These are phyloP conservation scores for Aurifilum marmelostoma DNA, from an alignment of 2,329 filamentous ascomycete genomes.

Conservation along the genomic window DNA sequence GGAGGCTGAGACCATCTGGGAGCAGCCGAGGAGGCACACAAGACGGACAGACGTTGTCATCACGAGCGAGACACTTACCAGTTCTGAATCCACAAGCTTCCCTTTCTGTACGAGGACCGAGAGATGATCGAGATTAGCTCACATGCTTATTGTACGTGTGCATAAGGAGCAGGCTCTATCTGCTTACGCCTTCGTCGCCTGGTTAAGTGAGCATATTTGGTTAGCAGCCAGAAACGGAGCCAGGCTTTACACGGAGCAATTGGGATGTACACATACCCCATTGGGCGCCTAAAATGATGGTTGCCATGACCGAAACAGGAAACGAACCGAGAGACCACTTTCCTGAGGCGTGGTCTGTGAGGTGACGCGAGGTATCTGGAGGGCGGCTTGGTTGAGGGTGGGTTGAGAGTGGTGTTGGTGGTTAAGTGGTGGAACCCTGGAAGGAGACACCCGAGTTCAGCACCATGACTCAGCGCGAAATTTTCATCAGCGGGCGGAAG, in stretches of 20 bases:
- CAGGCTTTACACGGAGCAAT: no score
- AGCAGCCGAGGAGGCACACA: no score
- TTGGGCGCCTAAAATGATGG: not conserved
- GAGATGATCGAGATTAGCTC: not conserved
- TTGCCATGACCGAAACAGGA: not conserved
- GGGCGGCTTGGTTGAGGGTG: not conserved
- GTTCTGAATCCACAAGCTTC: not conserved
- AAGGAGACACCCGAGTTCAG: no score
- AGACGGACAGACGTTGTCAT: no score
- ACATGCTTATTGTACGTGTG: not conserved
- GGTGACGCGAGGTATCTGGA: not conserved
- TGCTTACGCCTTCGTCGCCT: not conserved
- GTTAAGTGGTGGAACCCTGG: not conserved
- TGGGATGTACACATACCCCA: not conserved
- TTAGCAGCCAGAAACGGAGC: not conserved
- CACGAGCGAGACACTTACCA: not conserved
- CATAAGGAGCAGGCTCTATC: not conserved
- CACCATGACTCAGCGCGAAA: not conserved
- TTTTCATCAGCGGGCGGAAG: not conserved
- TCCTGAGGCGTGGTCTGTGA: no score
- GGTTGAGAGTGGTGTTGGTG: not conserved
- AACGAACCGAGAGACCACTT: not conserved
- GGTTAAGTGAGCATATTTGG: not conserved
- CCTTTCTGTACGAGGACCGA: not conserved
- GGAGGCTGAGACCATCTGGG: no score